phyloP scores from a whole-genome alignment of 2,329 filamentous ascomycete genomes.

The Ophiostoma ips region DNA sequence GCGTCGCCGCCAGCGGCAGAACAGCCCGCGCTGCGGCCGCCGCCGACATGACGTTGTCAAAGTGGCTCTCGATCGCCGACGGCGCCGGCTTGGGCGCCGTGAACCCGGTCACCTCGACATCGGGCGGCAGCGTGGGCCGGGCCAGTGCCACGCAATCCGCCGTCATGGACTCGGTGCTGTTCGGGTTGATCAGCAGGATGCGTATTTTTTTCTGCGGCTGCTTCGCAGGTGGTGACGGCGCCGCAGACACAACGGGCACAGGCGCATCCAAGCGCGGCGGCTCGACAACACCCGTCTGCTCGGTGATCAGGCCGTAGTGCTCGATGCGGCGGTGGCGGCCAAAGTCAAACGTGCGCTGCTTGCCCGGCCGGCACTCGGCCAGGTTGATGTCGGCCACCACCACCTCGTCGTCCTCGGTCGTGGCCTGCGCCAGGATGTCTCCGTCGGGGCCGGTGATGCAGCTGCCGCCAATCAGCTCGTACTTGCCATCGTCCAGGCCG shows the following conservation, averaged over 20 bases:
- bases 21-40: constrained; percentile 13
- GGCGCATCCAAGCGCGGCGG: constrained; percentile 5
- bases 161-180: constrained; percentile 12
- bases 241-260: neutral
- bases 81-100: constrained; percentile 12
- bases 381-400: constrained; percentile 13
- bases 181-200: constrained; percentile 13
- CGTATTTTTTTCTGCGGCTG: constrained; percentile 8
- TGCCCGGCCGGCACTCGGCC: constrained; percentile 10
- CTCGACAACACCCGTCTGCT: constrained; percentile 16
- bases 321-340: constrained; percentile 13
- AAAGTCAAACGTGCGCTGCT: constrained; percentile 14
- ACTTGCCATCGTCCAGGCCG: constrained; percentile 33
- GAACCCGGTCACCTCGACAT: constrained; percentile 12
- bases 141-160: constrained; percentile 10
- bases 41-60: constrained; percentile 14
- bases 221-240: neutral
- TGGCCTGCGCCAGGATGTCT: constrained; percentile 33
- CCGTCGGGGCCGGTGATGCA: constrained; percentile 29
- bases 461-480: constrained; percentile 31
- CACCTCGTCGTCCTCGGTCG: constrained; percentile 32
- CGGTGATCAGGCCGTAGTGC: constrained; percentile 24
- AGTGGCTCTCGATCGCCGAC: constrained; percentile 11
- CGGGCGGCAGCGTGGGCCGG: constrained; percentile 10
- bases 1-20: constrained; percentile 11